Conservation (phyloP, 2,329 filamentous ascomycete genomes). For the Cercospora janseana region DNA sequence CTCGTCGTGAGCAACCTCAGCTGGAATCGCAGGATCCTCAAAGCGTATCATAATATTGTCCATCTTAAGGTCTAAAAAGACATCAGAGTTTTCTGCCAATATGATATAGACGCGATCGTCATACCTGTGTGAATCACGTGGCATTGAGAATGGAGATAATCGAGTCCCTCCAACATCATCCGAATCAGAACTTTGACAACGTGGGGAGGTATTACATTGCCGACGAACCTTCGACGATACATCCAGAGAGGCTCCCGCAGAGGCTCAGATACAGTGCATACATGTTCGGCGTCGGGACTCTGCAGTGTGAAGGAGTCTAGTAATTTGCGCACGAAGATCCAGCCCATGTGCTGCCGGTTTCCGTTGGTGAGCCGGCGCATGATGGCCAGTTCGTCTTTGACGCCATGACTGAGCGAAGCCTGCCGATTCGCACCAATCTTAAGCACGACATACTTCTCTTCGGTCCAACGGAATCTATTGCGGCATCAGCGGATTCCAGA, state of each 20-base stretch:
- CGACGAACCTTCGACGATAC: conserved; percentile 14
- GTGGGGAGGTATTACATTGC: conserved; percentile 15
- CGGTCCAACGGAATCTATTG: not conserved
- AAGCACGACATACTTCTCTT: not conserved
- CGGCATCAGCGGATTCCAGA: not conserved
- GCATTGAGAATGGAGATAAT: conserved; percentile 31
- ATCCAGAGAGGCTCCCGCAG: conserved; percentile 23
- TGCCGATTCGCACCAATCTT: not conserved
- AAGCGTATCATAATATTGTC: conserved; percentile 27
- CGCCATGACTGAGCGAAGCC: not conserved
- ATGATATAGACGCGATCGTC: not conserved
- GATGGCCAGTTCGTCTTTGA: not conserved
- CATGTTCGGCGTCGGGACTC: conserved; percentile 20
- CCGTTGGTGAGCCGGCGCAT: not conserved
- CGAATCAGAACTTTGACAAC: conserved; percentile 21
- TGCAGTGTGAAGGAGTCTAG: conserved; percentile 16
- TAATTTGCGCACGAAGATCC: conserved; percentile 6
- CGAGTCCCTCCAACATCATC: conserved; percentile 25
- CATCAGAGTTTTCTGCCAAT: not conserved
- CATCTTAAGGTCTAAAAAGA: conserved; percentile 19
- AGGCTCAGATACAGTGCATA: conserved; percentile 28
- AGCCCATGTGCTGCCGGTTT: conserved; percentile 2
- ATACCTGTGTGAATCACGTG: conserved; percentile 29
- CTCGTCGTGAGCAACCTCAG: conserved; percentile 15
- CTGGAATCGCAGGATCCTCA: conserved; percentile 21